Percentiles rank a stretch among this genome's conserved stretches.
Conservation (phyloP, 176 grass and related monocot species). For the Oryza punctata region DNA sequence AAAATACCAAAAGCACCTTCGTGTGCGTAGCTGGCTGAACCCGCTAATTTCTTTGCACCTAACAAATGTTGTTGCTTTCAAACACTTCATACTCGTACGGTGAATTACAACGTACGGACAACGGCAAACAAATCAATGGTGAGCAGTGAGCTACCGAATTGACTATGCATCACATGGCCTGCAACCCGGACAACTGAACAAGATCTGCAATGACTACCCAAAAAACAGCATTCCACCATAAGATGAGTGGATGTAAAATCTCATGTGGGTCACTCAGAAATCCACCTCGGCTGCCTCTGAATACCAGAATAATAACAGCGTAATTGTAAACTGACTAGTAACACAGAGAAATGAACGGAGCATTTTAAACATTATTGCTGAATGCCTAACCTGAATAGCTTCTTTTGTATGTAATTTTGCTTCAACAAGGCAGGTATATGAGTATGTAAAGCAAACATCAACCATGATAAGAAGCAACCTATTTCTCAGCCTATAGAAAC, state of each 20-base stretch:
- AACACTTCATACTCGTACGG: background rate
- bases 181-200: background rate
- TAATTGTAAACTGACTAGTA: background rate
- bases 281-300: background rate
- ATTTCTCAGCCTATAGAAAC: conserved; percentile 19
- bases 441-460: conserved; percentile 12
- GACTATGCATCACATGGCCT: background rate
- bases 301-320: background rate
- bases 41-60: too few species aligned
- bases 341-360: background rate
- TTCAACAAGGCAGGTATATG: background rate
- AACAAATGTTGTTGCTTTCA: background rate
- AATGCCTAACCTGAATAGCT: conserved; percentile 4
- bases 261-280: background rate
- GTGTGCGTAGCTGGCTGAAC: too few species aligned
- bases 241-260: background rate
- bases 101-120: background rate
- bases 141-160: background rate
- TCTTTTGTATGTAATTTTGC: conserved; percentile 27
- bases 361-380: background rate
- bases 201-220: background rate
- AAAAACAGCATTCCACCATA: background rate
- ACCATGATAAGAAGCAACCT: background rate
- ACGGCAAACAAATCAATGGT: background rate
- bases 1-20: too few species aligned